Base-by-base conservation (phyloP, 164 flowering plant species). In the Aristolochia contorta region DNA sequence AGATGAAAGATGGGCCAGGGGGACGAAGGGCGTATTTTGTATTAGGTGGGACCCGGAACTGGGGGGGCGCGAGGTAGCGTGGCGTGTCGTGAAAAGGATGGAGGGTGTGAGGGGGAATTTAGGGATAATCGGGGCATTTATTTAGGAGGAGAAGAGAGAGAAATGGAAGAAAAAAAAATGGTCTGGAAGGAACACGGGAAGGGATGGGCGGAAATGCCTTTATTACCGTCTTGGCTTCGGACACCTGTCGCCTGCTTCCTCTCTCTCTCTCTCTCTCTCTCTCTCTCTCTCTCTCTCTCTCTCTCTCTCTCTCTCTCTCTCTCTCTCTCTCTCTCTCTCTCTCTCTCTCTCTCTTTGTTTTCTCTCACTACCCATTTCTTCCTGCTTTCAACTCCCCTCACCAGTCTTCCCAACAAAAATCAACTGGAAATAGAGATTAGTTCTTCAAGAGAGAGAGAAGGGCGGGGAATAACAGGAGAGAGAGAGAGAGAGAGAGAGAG, bases 221-320 rank as follows among this genome's bases (percentile, higher is more conserved):
- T 69, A 57, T 59, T 61, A 56, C 59, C 46, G 13, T 70, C 33
- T n/a, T 47, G 32, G 19, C 45, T 16, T 43, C 50, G 69, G 47
- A 65, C 73, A 70, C 69, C 59, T 70, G 73, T 70, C 69, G 55
- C 15, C 45, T 24, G 55, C 49, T 59, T 47, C 59, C 56, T 33
- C 25, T 19, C 53, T 45, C 20, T 37, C 41, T 20, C 19, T 37
- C 12, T 22, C 19, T 37, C 12, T 22, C 56, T 33, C 25, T 19
- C 53, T 45, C 20, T 37, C 41, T 20, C 19, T 37, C 12, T 22
- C 56, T 33, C 25, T 19, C 53, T 45, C 20, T 37, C 41, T 20
- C 19, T 37, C 12, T 22, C 56, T 33, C 25, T 19, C 53, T 45
- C 20, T 37, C 41, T 20, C 19, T 37, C 12, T 22, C 56, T 33